Conservation (phyloP, 2,329 filamentous ascomycete species). For the Nigrospora oryzae region DNA sequence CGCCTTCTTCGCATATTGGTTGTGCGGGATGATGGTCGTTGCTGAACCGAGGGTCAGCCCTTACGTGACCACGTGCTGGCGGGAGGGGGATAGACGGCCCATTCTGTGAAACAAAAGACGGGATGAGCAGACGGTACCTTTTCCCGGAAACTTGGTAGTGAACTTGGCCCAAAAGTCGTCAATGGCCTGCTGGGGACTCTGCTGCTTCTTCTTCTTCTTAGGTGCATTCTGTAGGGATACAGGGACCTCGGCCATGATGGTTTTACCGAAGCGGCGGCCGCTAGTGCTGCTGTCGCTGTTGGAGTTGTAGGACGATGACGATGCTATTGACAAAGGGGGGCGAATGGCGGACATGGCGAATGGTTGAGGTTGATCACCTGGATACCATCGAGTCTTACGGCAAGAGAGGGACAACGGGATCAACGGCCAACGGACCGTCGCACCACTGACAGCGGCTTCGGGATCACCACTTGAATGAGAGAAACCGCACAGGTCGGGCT, state of each 20-base stretch:
- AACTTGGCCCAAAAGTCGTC: conserved; percentile 70
- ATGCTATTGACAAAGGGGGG: neutral
- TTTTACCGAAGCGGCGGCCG: neutral
- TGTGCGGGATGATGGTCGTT: conserved; percentile 62
- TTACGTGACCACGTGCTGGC: conserved; percentile 1
- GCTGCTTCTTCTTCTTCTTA: conserved; percentile 32
- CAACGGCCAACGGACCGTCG: too few relatives aligned
- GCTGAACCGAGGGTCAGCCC: conserved; percentile 27
- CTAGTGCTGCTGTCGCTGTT: neutral
- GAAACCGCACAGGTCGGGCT: too few relatives aligned
- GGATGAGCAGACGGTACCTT: conserved; percentile 32
- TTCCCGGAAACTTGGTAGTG: conserved; percentile 61
- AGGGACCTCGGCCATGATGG: conserved; percentile 7
- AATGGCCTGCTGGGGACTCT: conserved; percentile 58
- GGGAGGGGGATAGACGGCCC: neutral
- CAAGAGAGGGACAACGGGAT: too few relatives aligned
- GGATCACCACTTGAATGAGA: too few relatives aligned
- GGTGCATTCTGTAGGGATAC: conserved; percentile 8
- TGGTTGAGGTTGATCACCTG: too few relatives aligned
- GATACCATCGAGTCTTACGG: too few relatives aligned
- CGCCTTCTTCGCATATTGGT: conserved; percentile 53
- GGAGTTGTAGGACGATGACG: neutral
- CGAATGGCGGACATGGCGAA: neutral
- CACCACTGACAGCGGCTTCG: too few relatives aligned
- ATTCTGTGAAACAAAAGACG: neutral